Base-by-base conservation (phyloP, 108 stramenopile genomes). In the Schizochytrium sp. region DNA sequence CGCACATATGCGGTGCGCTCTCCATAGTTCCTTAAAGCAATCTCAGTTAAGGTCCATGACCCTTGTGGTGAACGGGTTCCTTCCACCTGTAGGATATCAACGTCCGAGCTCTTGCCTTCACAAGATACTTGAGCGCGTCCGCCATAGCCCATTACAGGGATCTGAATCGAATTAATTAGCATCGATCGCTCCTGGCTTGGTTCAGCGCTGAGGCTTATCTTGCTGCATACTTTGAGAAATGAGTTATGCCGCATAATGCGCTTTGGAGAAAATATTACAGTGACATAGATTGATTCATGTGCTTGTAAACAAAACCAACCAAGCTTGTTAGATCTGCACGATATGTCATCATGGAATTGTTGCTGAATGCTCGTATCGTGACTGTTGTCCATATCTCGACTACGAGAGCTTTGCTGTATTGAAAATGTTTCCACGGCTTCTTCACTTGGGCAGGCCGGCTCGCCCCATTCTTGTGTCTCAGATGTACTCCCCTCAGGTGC, bases 111-210 rank as follows among this genome's bases (percentile, higher is more conserved):
- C 28, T 69, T 7, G 19, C 64, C 64, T 44, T 38, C 64, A 15
- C 64, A 69, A 8, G 64, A 12, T 7, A 69, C 28, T 8, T 38
- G 12, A 7, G 64, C 64, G 64, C 64, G 64, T 0, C 64, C 64
- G 28, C 64, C 64, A 44, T 69, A 69, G 64, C 64, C 64, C 64
- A 69, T 69, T 2, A 69, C 64, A 7, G 64, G 64, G 2, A 69
- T 69, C 3, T 69, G 64, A 15, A 69, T 69, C 19, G 64, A 28
- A 15, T 69, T 69, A 7, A 69, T 15, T 0, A 69, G 44, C 8
- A 7, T 7, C 64, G 64, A 38, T n/a, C 59, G 19, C 1, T 60
- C 59, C 1, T n/a, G 19, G 59, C 17, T n/a, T 17, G 28, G 59
- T n/a, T 28, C 28, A 28, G 28, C 28, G 28, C 28, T 28, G 28